Evolutionary conservation across 306 rosid species (phyloP), one percentile per base, ranked within the genome.

Genomic region (Canavalia gladiata): DNA sequence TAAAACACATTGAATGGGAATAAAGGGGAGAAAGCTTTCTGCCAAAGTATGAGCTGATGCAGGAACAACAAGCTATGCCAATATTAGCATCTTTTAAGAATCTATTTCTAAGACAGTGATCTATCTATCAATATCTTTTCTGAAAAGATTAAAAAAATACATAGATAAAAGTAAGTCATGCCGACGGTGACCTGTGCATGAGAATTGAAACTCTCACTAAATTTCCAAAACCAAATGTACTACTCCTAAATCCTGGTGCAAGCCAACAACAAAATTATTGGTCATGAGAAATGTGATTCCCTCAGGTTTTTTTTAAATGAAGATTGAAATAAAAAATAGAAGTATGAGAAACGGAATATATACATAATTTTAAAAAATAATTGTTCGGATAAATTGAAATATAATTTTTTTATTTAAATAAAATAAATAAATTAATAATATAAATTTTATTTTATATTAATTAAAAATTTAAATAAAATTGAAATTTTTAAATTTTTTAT

Each of bases 131-230:
- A 25, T 9, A 28, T 39, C 43, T 29, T 43, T 65, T 66, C 55
- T 43, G 54, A 68, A 43, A 67, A 45, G 55, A 0, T 39, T 39
- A 41, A 13, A 2, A 2, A 47, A 52, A 39, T 18, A 18, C 0
- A 18, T 18, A 18, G 25, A 18, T 18, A 18, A 18, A 18, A 18
- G 25, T 18, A 47, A 28, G 45, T 49, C 60, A 57, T 41, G 62
- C 65, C 34, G 84, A 71, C 6, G 34, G 56, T 71, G 78, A 72
- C 74, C 51, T 81, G 12, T 68, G 75, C 54, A 29, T 10, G 29
- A 57, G 30, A 74, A 0, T 70, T 13, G 11, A 64, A 30, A 47
- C 42, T 25, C 46, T 80, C 68, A 68, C 43, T 33, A 18, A 18
- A 37, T 37, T 37, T 73, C 68, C 47, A 6, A 81, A 63, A 8